Percentiles rank a stretch among this genome's conserved stretches.
These are phyloP conservation scores for Microsporum audouinii DNA, from an alignment of 2,329 filamentous ascomycete genomes.

Conservation along the genomic window DNA sequence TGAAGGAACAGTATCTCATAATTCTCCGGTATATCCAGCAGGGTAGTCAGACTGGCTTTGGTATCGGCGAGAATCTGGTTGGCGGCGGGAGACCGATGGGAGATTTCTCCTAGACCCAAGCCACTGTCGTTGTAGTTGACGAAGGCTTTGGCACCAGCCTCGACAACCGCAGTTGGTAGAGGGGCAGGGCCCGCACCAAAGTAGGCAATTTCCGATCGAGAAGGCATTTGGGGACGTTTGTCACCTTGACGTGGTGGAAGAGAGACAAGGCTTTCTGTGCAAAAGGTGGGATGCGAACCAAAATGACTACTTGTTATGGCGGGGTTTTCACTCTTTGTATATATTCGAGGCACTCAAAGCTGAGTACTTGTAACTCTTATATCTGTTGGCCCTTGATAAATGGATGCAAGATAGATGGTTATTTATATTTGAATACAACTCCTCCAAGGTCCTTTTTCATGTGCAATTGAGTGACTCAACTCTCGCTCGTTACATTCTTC, in stretches of 20 bases:
- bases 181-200: constrained; percentile 87
- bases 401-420: background rate
- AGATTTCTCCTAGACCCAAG: constrained; percentile 79
- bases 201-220: constrained; percentile 40
- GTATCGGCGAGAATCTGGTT: constrained; percentile 66
- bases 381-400: background rate
- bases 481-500: too few species aligned
- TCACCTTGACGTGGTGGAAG: background rate
- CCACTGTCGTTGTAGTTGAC: constrained; percentile 72
- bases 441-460: background rate
- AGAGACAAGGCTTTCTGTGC: background rate
- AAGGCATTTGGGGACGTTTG: constrained; percentile 10
- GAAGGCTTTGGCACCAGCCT: constrained; percentile 63
- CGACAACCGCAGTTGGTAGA: constrained; percentile 69
- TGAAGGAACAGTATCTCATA: constrained; percentile 88
- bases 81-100: constrained; percentile 71
- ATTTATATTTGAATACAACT: background rate
- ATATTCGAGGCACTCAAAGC: background rate
- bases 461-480: background rate
- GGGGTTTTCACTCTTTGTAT: background rate
- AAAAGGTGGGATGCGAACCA: background rate
- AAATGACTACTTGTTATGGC: background rate
- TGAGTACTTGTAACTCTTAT: background rate
- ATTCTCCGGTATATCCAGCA: constrained; percentile 71
- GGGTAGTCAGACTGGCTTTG: constrained; percentile 59